These are phyloP conservation scores for Penicillium subrubescens DNA, from an alignment of 495 filamentous ascomycete species.

Conservation along the genomic window DNA sequence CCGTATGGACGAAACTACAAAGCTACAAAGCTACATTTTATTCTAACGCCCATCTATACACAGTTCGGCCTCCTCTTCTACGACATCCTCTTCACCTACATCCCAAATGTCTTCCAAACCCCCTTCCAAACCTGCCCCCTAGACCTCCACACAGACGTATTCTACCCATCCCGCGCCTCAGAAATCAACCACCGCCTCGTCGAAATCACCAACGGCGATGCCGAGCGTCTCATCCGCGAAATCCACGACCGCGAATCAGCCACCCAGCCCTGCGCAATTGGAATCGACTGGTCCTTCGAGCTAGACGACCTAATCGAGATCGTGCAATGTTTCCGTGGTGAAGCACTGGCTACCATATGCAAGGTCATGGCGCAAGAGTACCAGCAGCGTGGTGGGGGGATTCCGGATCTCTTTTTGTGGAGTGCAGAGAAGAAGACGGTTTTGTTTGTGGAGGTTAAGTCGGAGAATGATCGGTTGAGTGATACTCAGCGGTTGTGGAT, in stretches of 20 bases:
- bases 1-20: too few relatives aligned
- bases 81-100: constrained; percentile 89
- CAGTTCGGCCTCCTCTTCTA: constrained; percentile 87
- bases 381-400: constrained; percentile 77
- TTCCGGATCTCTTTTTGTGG: constrained; percentile 95
- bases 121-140: constrained; percentile 90
- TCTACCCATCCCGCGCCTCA: constrained; percentile 79
- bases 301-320: constrained; percentile 82
- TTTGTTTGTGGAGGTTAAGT: constrained; percentile 91
- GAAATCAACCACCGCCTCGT: constrained; percentile 90
- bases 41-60: background rate
- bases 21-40: too few relatives aligned
- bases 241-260: constrained; percentile 67
- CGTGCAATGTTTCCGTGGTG: constrained; percentile 75
- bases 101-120: constrained; percentile 97
- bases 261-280: constrained; percentile 78
- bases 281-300: constrained; percentile 87
- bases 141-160: constrained; percentile 91
- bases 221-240: constrained; percentile 63
- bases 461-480: constrained; percentile 91
- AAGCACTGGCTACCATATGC: constrained; percentile 78
- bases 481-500: constrained; percentile 98
- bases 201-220: constrained; percentile 78
- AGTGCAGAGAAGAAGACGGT: constrained; percentile 57
- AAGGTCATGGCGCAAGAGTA: constrained; percentile 97